Percentiles rank a stretch among this genome's conserved stretches.
These are phyloP conservation scores for Oryza coarctata DNA, from an alignment of 176 grass and related monocot species.

Conservation along the genomic window DNA sequence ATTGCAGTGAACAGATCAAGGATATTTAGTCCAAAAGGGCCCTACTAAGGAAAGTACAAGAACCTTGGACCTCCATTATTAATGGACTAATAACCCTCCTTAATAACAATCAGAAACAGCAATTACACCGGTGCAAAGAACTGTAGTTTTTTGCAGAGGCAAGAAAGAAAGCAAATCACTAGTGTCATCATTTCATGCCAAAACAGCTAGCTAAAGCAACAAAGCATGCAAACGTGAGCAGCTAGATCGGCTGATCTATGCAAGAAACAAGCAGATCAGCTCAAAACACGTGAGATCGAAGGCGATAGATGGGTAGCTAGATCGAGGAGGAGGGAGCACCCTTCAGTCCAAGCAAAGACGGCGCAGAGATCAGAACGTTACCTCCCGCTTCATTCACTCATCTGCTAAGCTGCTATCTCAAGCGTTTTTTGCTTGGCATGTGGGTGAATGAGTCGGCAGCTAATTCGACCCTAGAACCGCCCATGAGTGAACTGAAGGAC, in stretches of 20 bases:
- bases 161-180: background rate
- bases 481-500: slow-evolving; percentile 93
- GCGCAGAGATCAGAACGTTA: slow-evolving; percentile 62
- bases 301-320: background rate
- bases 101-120: slow-evolving; percentile 20
- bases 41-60: slow-evolving; percentile 33
- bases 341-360: slow-evolving; percentile 96
- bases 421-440: slow-evolving; percentile 48
- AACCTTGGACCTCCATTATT: slow-evolving; percentile 5
- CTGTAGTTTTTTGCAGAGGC: background rate
- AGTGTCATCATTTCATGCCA: slow-evolving; percentile 40
- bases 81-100: background rate
- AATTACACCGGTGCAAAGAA: background rate
- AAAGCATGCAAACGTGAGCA: background rate
- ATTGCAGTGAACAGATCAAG: slow-evolving; percentile 31
- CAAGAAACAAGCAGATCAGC: slow-evolving; percentile 17
- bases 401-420: slow-evolving; percentile 51
- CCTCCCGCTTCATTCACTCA: slow-evolving; percentile 98
- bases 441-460: slow-evolving; percentile 98
- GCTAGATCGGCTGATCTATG: background rate
- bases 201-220: slow-evolving; percentile 15
- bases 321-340: slow-evolving; percentile 76
- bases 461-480: slow-evolving; percentile 65
- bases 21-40: slow-evolving; percentile 19
- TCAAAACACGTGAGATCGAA: background rate